Base-by-base conservation (phyloP, 2,329 filamentous ascomycete species). In the Scedosporium minutisporum region DNA sequence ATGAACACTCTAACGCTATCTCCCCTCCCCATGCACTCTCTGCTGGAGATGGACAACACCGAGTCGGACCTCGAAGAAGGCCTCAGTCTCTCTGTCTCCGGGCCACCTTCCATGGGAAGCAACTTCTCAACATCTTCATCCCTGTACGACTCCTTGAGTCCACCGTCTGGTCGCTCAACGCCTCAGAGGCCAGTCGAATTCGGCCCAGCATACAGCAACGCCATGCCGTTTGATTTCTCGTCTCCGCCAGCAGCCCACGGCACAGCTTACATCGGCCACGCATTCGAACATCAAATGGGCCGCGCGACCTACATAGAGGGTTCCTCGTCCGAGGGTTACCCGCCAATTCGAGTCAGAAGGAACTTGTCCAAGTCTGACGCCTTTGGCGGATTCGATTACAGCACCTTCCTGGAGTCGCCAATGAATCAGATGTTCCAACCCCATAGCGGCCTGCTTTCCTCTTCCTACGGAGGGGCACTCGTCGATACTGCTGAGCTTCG, bases 61-160 rank as follows among this genome's bases (percentile, higher is more conserved):
- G 42, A 53, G 14, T 5, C 41, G 3, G 60, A 58, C 23, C 33
- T 58, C 27, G 55, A 61, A 18, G 21, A 51, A 18, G 48, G 48
- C 29, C 27, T 61, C 48, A 42, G 9, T 16, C 18, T 58, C 25
- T 48, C 61, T 25, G 18, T 58, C 23, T 27, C 29, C 5, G 61
- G 55, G 9, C 53, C 21, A 0, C 70, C 74, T 16, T 73, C 73
- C 23, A 68, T 72, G 44, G 67, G 69, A 41, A 70, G 68, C 44
- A 77, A 74, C 69, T 77, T 76, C 66, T 77, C 75, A 6, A 75
- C 75, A 33, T 76, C 74, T 2, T 68, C 69, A 29, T 76, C 75
- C 38, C 67, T 69, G 60, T 78, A 77, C 71, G 77, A 77, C 48
- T 72, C 76, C 27, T 79, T 75, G 64, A 80, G 77, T 48, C 77